Conservation (phyloP, 164 flowering plant genomes). For the Nymphaea colorata region DNA sequence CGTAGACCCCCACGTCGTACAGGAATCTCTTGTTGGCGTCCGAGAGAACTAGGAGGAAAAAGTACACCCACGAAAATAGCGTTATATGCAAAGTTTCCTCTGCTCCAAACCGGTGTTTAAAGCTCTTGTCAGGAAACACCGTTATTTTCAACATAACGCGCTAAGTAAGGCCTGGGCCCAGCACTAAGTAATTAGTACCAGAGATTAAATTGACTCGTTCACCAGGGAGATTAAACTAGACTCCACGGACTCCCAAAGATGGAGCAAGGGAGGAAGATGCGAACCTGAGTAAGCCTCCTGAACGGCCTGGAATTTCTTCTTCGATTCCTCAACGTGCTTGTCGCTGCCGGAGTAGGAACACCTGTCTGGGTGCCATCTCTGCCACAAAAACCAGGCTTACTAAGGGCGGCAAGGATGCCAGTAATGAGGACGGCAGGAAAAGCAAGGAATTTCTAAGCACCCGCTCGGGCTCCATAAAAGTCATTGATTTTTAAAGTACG, state of each 20-base stretch:
- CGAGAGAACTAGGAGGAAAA: conserved; percentile 49
- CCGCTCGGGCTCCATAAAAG: too few species aligned
- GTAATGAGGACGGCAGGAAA: too few species aligned
- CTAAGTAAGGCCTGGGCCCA: too few species aligned
- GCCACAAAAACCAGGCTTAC: not conserved
- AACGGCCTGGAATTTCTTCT: conserved; percentile 84
- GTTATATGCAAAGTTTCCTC: conserved; percentile 2
- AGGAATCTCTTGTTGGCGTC: conserved; percentile 69
- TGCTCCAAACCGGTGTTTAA: not conserved
- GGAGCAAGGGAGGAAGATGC: not conserved
- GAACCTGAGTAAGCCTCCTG: conserved; percentile 95
- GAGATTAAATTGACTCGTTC: too few species aligned
- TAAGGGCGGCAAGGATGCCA: too few species aligned
- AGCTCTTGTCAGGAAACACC: not conserved
- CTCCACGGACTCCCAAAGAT: not conserved
- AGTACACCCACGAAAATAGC: not conserved
- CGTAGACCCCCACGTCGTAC: conserved; percentile 84
- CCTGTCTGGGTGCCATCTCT: conserved; percentile 99
- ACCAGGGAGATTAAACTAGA: too few species aligned
- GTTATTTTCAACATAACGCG: too few species aligned
- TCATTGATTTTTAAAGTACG: too few species aligned
- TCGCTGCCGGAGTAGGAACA: conserved; percentile 61
- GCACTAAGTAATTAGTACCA: too few species aligned
- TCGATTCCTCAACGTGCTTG: conserved; percentile 66
- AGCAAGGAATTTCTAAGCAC: too few species aligned